Evolutionary conservation across 192 early-diverging fungal species (phyloP).

Genomic region (Entomortierella lignicola): DNA sequence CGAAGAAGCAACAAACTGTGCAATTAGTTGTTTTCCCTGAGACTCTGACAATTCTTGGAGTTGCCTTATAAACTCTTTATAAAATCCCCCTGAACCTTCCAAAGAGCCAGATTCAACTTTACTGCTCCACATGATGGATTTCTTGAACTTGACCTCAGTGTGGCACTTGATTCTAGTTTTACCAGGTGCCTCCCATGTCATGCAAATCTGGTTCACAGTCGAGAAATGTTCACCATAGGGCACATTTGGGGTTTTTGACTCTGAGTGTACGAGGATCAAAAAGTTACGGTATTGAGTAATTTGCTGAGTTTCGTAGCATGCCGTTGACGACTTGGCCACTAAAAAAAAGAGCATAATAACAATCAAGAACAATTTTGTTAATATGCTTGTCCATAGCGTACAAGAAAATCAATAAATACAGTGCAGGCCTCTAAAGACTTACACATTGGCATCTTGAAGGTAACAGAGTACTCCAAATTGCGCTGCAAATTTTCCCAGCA

Average conservation of each 20-base stretch:
- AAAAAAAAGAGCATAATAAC: neutral
- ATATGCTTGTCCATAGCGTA: neutral
- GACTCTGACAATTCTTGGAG: constrained; percentile 18
- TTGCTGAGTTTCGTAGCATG: constrained; percentile 28
- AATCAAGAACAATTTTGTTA: neutral
- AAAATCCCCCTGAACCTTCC: constrained; percentile 21
- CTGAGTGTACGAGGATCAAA: constrained; percentile 22
- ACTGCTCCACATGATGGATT: constrained; percentile 26
- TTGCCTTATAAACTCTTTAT: constrained; percentile 19
- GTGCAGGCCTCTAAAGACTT: neutral
- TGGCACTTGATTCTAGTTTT: constrained; percentile 32
- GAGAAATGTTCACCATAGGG: constrained; percentile 38
- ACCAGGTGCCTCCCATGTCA: constrained; percentile 29
- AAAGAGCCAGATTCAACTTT: constrained; percentile 22
- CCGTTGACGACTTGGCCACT: constrained; percentile 36
- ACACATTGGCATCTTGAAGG: constrained; percentile 38
- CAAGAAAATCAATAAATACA: no score
- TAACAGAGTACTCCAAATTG: constrained; percentile 27
- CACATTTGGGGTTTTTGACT: constrained; percentile 20
- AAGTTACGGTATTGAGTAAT: constrained; percentile 10
- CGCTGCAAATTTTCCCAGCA: constrained; percentile 12
- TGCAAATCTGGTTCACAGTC: constrained; percentile 37
- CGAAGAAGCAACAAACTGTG: neutral
- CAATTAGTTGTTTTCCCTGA: neutral
- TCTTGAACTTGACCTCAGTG: constrained; percentile 36